A percentile compares a stretch with the other conserved stretches of the same genome.
phyloP scores from a whole-genome alignment of 2,329 filamentous ascomycete species.

The Ophiostoma montium region DNA sequence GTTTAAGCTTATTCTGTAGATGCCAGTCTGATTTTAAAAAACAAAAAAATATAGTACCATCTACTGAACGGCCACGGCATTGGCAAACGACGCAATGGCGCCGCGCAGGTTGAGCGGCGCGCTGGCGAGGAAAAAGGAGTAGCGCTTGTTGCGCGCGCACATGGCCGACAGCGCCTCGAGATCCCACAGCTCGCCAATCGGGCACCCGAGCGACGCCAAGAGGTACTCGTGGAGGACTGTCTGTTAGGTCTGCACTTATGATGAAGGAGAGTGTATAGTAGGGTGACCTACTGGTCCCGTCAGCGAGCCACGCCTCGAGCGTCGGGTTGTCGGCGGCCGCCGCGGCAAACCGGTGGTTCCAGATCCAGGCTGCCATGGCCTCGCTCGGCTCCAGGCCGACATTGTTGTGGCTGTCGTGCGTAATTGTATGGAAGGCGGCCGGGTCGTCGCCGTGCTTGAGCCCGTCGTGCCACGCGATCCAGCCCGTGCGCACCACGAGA shows the following conservation, averaged over 20 bases:
- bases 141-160: slow-evolving; percentile 1
- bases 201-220: neutral
- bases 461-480: slow-evolving; percentile 41
- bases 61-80: slow-evolving; percentile 2
- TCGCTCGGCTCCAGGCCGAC: slow-evolving; percentile 25
- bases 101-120: slow-evolving; percentile 1
- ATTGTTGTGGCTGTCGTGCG: neutral
- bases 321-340: slow-evolving; percentile 42
- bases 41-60: neutral
- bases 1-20: slow-evolving; percentile 45
- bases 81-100: slow-evolving; percentile 2
- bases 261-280: neutral
- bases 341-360: slow-evolving; percentile 38
- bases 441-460: slow-evolving; percentile 18
- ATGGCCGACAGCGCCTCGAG: neutral
- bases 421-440: too few relatives aligned
- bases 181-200: slow-evolving; percentile 3
- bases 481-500: slow-evolving; percentile 50
- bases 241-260: neutral
- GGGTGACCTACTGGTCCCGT: neutral
- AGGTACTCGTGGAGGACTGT: slow-evolving; percentile 1
- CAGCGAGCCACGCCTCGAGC: slow-evolving; percentile 28
- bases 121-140: slow-evolving; percentile 4
- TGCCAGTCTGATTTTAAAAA: neutral
- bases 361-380: slow-evolving; percentile 39